These are phyloP conservation scores for Fusarium albosuccineum DNA, from an alignment of 2,329 filamentous ascomycete genomes.

Conservation along the genomic window DNA sequence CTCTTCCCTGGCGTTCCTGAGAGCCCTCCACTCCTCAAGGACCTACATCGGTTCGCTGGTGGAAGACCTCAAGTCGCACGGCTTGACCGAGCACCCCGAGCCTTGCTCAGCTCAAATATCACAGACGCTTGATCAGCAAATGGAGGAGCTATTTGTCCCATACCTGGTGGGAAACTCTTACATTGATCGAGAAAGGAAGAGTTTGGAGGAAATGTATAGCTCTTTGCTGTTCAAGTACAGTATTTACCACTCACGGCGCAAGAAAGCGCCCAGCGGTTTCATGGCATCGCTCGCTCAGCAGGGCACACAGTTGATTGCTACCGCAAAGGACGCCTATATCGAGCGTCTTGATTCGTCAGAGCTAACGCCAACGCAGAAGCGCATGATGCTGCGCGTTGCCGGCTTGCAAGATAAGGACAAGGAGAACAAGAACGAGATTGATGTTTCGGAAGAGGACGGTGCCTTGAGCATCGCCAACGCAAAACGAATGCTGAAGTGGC, in stretches of 20 bases:
- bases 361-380: slow-evolving; percentile 87
- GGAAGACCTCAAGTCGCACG: slow-evolving; percentile 94
- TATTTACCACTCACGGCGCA: slow-evolving; percentile 89
- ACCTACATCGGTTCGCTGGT: slow-evolving; percentile 89
- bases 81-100: slow-evolving; percentile 94
- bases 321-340: slow-evolving; percentile 91
- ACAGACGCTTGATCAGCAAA: slow-evolving; percentile 77
- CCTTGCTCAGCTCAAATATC: slow-evolving; percentile 88
- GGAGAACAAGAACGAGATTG: slow-evolving; percentile 85
- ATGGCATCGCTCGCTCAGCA: slow-evolving; percentile 93
- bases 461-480: slow-evolving; percentile 84
- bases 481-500: slow-evolving; percentile 98
- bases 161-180: slow-evolving; percentile 78
- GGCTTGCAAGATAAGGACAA: slow-evolving; percentile 82
- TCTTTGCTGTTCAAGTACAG: slow-evolving; percentile 97
- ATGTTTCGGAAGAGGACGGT: slow-evolving; percentile 91
- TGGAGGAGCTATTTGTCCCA: slow-evolving; percentile 82
- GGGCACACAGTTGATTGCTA: slow-evolving; percentile 87
- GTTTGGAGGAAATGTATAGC: slow-evolving; percentile 85
- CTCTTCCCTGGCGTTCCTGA: slow-evolving; percentile 90
- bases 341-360: slow-evolving; percentile 91
- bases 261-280: slow-evolving; percentile 91
- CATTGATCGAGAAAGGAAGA: slow-evolving; percentile 77
- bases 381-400: slow-evolving; percentile 90
- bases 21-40: slow-evolving; percentile 90